Base-by-base conservation (phyloP, 2,329 filamentous ascomycete species). In the Sphaerulina vaccinii region DNA sequence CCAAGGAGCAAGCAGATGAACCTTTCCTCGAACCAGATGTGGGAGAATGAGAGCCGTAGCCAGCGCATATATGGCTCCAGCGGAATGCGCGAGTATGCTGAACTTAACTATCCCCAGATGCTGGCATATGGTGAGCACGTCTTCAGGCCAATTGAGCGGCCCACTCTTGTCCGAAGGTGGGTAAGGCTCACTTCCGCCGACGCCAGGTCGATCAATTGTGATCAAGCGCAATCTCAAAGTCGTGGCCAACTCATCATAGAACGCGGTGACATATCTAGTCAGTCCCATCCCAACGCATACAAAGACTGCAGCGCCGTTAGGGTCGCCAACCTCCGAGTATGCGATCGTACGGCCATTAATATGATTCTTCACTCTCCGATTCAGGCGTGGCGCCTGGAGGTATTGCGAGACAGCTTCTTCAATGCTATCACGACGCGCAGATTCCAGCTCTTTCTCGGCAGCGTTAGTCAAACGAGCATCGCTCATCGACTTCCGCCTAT, bases 201-300 rank as follows among this genome's bases (percentile, higher is more conserved):
- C 89, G 21, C 93, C 93, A 49, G 93, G 93, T 47, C 93, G 83
- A 70, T 99, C 93, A 5, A 92, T 87, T 0, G 93, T 97, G 60
- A 99, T 95, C 45, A 99, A 78, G 16, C 93, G 84, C 51, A 99
- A 73, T 68, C 90, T 93, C 53, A 99, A 75, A 0, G 91, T 95
- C 64, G 88, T 75, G 2, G 93, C 93, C 47, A 99, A 77, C 69
- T 99, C 93, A 68, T 99, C 93, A 67, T 97, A 99, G 68, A 99
- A 99, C 0, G 91, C 90, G 55, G 90, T 96, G 54, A 99, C 88
- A 68, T 93, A 99, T 70, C 93, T 83, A 9, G 93, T 99, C 63
- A 99, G 72, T 0, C 93, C 93, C 93, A 99, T 99, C 16, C 93
- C 93, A 2, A 99, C 90, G 65, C 93, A 99, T 68, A 93, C 95